These are phyloP conservation scores for Astrephomene gubernaculifera DNA, from an alignment of 139 green algal genomes.

Conservation along the genomic window DNA sequence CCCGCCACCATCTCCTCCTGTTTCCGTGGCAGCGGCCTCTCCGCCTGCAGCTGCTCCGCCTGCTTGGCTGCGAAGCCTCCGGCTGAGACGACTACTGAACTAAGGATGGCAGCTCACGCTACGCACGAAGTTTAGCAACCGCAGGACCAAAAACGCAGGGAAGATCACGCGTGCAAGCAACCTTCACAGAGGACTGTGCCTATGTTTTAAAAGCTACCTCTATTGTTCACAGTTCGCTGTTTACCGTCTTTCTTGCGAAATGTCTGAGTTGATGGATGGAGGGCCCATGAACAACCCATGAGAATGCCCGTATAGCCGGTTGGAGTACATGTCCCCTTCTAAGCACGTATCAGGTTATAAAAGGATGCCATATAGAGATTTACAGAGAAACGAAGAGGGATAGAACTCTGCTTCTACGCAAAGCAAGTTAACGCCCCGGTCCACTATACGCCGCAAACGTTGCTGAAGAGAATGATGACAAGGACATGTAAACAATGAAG, in stretches of 20 bases:
- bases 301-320: not conserved
- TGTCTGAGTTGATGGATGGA: not conserved
- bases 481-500: no score
- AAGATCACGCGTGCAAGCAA: not conserved
- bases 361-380: no score
- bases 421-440: no score
- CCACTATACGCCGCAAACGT: no score
- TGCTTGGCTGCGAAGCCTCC: not conserved
- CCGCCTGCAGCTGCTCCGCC: not conserved
- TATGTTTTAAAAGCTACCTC: not conserved
- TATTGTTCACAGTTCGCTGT: not conserved
- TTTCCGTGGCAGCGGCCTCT: slow-evolving; percentile 15
- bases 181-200: not conserved
- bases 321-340: not conserved
- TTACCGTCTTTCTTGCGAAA: not conserved
- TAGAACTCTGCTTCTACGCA: no score
- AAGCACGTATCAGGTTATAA: no score
- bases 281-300: not conserved
- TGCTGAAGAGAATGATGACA: no score
- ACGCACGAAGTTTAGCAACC: not conserved
- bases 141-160: not conserved
- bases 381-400: no score
- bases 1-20: not conserved
- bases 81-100: not conserved
- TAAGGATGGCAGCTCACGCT: not conserved